Base-by-base conservation (phyloP, 345 rosid species). In the Mallotus nudiflorus region DNA sequence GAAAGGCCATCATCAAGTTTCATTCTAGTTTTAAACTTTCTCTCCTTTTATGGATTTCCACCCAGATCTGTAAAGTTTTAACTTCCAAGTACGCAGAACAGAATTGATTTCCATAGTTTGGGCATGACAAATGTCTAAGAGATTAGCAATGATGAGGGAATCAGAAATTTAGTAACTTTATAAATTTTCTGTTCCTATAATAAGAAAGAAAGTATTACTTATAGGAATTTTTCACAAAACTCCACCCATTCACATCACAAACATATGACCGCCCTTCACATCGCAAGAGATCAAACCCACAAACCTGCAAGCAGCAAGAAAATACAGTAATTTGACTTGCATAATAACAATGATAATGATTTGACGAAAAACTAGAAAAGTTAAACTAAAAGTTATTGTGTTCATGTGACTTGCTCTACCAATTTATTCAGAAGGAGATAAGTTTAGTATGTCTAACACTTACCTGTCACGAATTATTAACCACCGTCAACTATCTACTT, bases 231-330 rank as follows among this genome's bases (percentile, higher is more conserved):
- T 96, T 96, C 81, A 96, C 99, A 77, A 92, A 96, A 85, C 99
- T 96, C 99, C 99, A 96, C 65, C 99, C 99, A 82, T 96, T 96
- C 69, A 96, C 99, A 77, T 96, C 99, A 75, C 98, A 96, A 58
- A 93, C 98, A 73, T 92, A 96, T 28, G 98, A 96, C 29, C 95
- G 86, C 45, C 99, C 99, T 75, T 91, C 99, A 49, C 92, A 88
- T 62, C 99, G 95, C 84, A 96, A 75, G 22, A 96, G 98, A 88
- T 96, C 99, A 79, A 96, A 96, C 40, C 99, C 99, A 74, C 99
- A 96, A 59, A 95, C 99, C 99, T 95, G 84, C 66, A 81, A 80
- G 65, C 39, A 77, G 49, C 52, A 56, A 44, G 33, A 54, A 58
- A 62, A 62, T 25, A 62, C n/a, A 29, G 11, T 19, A 29, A 65